Conservation (phyloP, 495 filamentous ascomycete species). For the Collariella sp. region DNA sequence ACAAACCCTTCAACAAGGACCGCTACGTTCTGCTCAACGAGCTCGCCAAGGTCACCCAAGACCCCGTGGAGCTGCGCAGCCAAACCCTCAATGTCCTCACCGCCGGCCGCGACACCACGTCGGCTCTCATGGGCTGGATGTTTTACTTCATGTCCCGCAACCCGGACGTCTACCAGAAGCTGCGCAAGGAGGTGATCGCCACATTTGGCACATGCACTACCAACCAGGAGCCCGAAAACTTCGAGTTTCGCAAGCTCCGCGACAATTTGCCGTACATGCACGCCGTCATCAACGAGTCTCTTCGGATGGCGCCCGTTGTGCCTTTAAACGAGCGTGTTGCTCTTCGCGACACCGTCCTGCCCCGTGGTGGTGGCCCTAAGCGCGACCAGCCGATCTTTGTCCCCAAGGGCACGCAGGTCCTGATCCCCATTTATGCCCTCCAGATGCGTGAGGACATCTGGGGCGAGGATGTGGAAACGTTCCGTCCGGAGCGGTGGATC, state of each 20-base stretch:
- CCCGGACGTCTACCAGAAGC: conserved; percentile 38
- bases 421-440: conserved; percentile 31
- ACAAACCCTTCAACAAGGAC: not conserved
- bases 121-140: conserved; percentile 50
- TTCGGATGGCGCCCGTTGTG: conserved; percentile 32
- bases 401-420: conserved; percentile 28
- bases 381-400: conserved; percentile 17
- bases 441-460: conserved; percentile 33
- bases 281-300: conserved; percentile 41
- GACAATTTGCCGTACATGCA: conserved; percentile 36
- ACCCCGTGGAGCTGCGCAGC: conserved; percentile 51
- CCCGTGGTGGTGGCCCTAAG: conserved; percentile 36
- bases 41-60: conserved; percentile 48
- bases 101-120: conserved; percentile 51
- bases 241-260: conserved; percentile 33
- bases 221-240: conserved; percentile 5
- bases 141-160: conserved; percentile 45
- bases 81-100: conserved; percentile 58
- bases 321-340: conserved; percentile 37
- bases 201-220: conserved; percentile 27
- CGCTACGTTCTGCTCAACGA: conserved; percentile 59
- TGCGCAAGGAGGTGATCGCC: conserved; percentile 42
- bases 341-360: conserved; percentile 39
- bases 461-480: conserved; percentile 24
- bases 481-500: conserved; percentile 27